Evolutionary conservation across 768 basidiomycete species (phyloP).

Genomic region (Vishniacozyma victoriae): DNA sequence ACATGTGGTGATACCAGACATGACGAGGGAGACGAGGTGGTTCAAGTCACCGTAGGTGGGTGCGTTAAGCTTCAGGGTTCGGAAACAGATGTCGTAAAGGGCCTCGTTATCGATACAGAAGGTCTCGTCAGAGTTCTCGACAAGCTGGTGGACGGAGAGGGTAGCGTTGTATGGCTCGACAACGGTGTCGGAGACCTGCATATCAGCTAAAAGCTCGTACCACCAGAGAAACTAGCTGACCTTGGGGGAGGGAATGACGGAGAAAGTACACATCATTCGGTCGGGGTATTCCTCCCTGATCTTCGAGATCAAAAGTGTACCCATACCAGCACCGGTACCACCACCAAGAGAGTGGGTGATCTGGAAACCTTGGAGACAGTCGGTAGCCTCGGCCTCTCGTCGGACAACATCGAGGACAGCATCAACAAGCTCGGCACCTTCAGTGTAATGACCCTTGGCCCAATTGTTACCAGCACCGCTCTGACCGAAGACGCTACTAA

Average conservation of each 20-base stretch:
- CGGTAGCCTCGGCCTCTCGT: conserved; percentile 96
- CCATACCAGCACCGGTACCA: conserved; percentile 99
- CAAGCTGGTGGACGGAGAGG: conserved; percentile 94
- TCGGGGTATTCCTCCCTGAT: conserved; percentile 99
- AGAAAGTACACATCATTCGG: conserved; percentile 99
- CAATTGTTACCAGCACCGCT: conserved; percentile 99
- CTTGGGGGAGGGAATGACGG: conserved; percentile 93
- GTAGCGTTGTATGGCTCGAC: conserved; percentile 99
- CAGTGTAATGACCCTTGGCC: conserved; percentile 76
- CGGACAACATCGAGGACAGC: conserved; percentile 95
- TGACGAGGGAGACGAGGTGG: conserved; percentile 94
- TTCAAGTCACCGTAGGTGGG: conserved; percentile 98
- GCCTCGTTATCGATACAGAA: conserved; percentile 99
- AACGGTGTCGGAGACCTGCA: conserved; percentile 83
- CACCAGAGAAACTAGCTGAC: conserved; percentile 44
- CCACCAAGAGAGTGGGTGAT: conserved; percentile 98
- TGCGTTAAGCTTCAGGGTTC: conserved; percentile 89
- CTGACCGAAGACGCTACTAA: conserved; percentile 73
- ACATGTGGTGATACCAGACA: conserved; percentile 98
- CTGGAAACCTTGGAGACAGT: conserved; percentile 98
- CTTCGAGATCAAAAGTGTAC: conserved; percentile 96
- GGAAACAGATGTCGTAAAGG: conserved; percentile 97
- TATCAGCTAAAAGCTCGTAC: conserved; percentile 13
- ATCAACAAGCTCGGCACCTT: conserved; percentile 88
- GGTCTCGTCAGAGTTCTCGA: conserved; percentile 99